These are phyloP conservation scores for Cystobasidium pallidum DNA, from an alignment of 1,284 basidiomycete genomes.

Conservation along the genomic window DNA sequence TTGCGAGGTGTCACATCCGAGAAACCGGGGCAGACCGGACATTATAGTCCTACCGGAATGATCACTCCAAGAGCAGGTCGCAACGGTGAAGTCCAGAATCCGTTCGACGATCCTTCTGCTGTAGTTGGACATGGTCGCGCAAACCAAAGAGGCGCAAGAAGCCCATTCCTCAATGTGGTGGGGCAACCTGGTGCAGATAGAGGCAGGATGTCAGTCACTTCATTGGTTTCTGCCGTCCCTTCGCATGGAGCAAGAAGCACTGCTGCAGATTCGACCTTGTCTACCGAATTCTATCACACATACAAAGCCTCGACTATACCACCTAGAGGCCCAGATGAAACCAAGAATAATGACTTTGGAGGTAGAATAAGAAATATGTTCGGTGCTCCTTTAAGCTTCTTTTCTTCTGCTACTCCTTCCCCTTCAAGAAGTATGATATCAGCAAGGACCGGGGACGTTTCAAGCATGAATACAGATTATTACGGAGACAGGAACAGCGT, in stretches of 20 bases:
- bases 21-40: slow-evolving; percentile 13
- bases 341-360: background rate
- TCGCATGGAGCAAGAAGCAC: slow-evolving; percentile 25
- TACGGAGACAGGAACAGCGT: slow-evolving; percentile 14
- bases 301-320: slow-evolving; percentile 43
- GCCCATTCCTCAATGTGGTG: background rate
- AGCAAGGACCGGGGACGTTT: background rate
- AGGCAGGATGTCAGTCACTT: slow-evolving; percentile 18
- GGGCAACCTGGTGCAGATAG: background rate
- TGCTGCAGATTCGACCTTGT: slow-evolving; percentile 23
- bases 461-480: slow-evolving; percentile 10
- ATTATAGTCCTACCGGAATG: background rate
- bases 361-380: slow-evolving; percentile 7
- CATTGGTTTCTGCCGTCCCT: slow-evolving; percentile 33
- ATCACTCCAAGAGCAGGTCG: slow-evolving; percentile 31
- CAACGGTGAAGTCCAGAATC: slow-evolving; percentile 3
- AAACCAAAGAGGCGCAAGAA: background rate
- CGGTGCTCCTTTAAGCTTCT: slow-evolving; percentile 27
- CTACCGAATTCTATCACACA: slow-evolving; percentile 38
- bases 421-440: background rate
- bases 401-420: slow-evolving; percentile 6
- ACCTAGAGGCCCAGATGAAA: background rate
- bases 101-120: slow-evolving; percentile 33
- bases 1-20: slow-evolving; percentile 2
- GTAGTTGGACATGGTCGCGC: background rate